phyloP scores from a whole-genome alignment of 2,329 filamentous ascomycete genomes.

The Blastomyces parvus region DNA sequence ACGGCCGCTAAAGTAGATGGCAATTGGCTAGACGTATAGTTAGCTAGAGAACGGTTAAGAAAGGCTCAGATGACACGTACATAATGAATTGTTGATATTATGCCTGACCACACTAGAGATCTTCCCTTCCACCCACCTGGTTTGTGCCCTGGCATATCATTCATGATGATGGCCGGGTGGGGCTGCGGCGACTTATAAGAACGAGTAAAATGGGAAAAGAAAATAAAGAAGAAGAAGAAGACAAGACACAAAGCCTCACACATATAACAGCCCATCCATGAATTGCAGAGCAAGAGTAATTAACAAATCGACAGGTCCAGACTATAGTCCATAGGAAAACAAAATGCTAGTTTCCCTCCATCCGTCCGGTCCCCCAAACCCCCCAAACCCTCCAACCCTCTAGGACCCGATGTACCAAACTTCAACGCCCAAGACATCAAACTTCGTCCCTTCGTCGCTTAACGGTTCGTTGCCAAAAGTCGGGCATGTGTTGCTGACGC shows the following conservation, averaged over 20 bases:
- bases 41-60: not conserved
- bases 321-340: not conserved
- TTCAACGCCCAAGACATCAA: conserved; percentile 82
- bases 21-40: not conserved
- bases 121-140: too few species aligned
- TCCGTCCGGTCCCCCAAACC: not conserved
- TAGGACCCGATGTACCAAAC: conserved; percentile 73
- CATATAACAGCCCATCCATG: not conserved
- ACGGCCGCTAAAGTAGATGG: not conserved
- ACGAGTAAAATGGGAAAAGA: too few species aligned
- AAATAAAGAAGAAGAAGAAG: too few species aligned
- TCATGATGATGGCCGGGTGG: too few species aligned
- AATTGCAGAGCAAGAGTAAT: not conserved
- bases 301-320: not conserved
- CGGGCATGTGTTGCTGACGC: conserved; percentile 71
- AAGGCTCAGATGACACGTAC: not conserved
- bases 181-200: too few species aligned
- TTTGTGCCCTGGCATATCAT: too few species aligned
- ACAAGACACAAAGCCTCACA: not conserved
- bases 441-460: conserved; percentile 87
- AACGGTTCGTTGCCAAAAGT: conserved; percentile 94
- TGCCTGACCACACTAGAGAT: too few species aligned
- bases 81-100: not conserved
- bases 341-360: not conserved
- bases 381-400: not conserved